These are phyloP conservation scores for Colletotrichum orchidophilum DNA, from an alignment of 2,329 filamentous ascomycete genomes.

Conservation along the genomic window DNA sequence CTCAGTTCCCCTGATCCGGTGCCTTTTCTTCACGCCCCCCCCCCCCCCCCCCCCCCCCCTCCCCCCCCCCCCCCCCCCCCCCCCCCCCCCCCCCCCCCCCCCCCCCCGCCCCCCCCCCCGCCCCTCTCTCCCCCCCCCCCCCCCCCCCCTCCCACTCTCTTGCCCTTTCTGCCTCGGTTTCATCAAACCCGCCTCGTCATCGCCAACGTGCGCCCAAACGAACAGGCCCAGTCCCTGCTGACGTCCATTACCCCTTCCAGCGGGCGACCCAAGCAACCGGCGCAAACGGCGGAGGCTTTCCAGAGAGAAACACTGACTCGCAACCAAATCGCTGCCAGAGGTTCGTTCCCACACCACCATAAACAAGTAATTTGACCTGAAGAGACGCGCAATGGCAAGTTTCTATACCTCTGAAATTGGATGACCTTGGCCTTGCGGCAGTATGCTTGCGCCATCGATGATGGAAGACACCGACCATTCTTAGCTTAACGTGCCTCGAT, in stretches of 20 bases:
- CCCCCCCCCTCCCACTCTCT: background rate
- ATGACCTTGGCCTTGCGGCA: background rate
- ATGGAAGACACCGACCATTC: background rate
- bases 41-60: too few species aligned
- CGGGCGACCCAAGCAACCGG: background rate
- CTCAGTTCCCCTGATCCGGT: background rate
- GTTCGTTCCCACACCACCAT: background rate
- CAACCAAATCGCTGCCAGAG: background rate
- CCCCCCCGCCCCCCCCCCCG: background rate
- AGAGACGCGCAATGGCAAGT: background rate
- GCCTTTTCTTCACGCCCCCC: too few species aligned
- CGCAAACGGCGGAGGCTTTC: background rate
- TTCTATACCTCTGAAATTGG: background rate
- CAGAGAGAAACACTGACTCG: background rate
- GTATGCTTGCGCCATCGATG: background rate
- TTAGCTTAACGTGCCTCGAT: slow-evolving; percentile 13
- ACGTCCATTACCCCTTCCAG: background rate
- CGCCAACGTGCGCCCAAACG: background rate
- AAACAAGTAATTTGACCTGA: background rate
- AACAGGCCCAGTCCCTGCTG: slow-evolving; percentile 4
- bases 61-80: background rate
- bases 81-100: background rate
- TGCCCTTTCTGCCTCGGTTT: slow-evolving; percentile 1
- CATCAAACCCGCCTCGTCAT: background rate
- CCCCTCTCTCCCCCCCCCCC: too few species aligned